Conservation (phyloP, 1,139 yeast species). For the Candida freyschussii region DNA sequence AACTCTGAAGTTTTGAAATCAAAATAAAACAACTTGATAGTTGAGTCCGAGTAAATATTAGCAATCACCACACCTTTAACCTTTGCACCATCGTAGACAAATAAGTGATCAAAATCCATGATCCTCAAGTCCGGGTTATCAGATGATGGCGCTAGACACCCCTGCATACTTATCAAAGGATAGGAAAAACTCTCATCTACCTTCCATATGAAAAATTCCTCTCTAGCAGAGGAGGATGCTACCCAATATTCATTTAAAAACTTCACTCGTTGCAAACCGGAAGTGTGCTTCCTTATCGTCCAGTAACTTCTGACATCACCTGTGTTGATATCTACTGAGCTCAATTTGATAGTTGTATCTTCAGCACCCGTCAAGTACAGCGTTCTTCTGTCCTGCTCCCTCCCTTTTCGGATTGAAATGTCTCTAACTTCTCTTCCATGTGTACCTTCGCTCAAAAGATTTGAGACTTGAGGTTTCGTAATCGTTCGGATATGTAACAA, state of each 20-base stretch:
- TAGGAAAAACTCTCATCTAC: conserved; percentile 33
- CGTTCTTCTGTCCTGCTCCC: conserved; percentile 18
- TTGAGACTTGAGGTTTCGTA: conserved; percentile 24
- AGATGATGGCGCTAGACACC: conserved; percentile 43
- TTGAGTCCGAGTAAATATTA: conserved; percentile 82
- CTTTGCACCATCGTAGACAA: conserved; percentile 25
- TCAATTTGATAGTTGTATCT: conserved; percentile 71
- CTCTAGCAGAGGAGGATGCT: conserved; percentile 79
- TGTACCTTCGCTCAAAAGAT: conserved; percentile 50
- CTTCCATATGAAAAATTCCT: conserved; percentile 82
- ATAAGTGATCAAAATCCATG: conserved; percentile 68
- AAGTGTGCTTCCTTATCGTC: conserved; percentile 75
- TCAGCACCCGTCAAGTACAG: conserved; percentile 77
- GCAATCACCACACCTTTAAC: conserved; percentile 46
- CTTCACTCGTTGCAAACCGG: conserved; percentile 76
- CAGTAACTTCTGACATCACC: conserved; percentile 48
- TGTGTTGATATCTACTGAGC: conserved; percentile 34
- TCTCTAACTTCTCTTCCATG: conserved; percentile 89
- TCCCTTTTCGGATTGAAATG: conserved; percentile 42
- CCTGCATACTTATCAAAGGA: conserved; percentile 43
- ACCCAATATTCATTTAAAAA: conserved; percentile 54
- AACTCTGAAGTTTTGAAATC: conserved; percentile 36
- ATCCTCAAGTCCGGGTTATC: conserved; percentile 77
- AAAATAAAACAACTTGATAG: conserved; percentile 61
- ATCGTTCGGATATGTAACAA: conserved; percentile 32